Base-by-base conservation (phyloP, 1,284 basidiomycete species). In the Ceratobasidium sp. region DNA sequence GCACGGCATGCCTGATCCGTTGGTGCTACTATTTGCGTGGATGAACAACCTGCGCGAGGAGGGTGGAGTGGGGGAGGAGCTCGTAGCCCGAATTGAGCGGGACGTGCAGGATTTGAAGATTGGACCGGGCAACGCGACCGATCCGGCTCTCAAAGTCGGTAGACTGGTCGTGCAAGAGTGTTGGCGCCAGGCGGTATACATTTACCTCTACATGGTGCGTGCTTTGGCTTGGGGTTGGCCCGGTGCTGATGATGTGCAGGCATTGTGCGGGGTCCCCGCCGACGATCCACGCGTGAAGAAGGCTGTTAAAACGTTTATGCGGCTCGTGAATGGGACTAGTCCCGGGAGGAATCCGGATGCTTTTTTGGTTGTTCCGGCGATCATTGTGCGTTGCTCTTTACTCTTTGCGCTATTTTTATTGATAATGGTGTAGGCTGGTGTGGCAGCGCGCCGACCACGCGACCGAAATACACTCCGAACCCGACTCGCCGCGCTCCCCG, bases 121-220 rank as follows among this genome's bases (percentile, higher is more conserved):
- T 12, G 35, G 52, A 3, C 35, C 50, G 3, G 34, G 50, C n/a
- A 25, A 34, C 8, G 49, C 62, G 25, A 13, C 62, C 2, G 50
- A 67, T 34, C 64, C 64, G 5, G 29, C 40, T 17, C 40, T 67
- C 27, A 45, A 38, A 6, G 52, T 67, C 25, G 52, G 27, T 27
- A 54, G 64, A 10, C 27, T 67, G 29, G 64, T 22, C 3, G 64
- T 67, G 2, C 64, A 67, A 45, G 64, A 67, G 20, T 54, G 50
- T 6, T 67, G 64, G 64, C 35, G 64, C 1, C 50, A 65, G 7
- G 35, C 35, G 1, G 8, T 53, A 20, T 55, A 54, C 25, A 55
- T 67, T 7, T 67, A 67, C 27, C 22, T 65, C n/a, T 65, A 65
- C 22, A 65, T 65, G 62, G 62, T 65, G 15, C 27, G 62, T 40